Evolutionary conservation across 164 flowering plant species (phyloP), one percentile per base, ranked within the genome.

Genomic region (Stephania cephalantha): DNA sequence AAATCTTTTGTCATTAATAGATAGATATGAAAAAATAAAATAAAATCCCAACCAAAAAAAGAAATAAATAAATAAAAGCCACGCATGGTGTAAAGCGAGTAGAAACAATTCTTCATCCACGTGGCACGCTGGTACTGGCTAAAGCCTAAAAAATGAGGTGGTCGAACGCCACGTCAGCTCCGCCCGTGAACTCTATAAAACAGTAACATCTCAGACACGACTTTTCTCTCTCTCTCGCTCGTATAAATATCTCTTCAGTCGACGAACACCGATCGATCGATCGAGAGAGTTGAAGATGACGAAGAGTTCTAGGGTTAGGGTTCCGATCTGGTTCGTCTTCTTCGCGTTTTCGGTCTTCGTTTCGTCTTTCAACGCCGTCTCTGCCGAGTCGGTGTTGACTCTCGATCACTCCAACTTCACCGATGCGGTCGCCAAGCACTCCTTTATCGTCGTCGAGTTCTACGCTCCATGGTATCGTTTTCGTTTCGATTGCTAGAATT

Each of bases 381-480:
- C 74, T 5, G 82, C 84, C 12, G 80, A 90, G 82, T 85, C 71
- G 68, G 98, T 94, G 5, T 77, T 92, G 66, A 90, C 96, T n/a
- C 79, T 94, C 44, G 96, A 92, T 78, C 81, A 83, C 74, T 81
- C 92, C 46, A 94, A 94, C 82, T 92, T 94, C 87, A 55, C 87
- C 18, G 96, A 92, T 7, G 82, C 84, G 11, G 81, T 92, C 71
- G 65, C 76, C 76, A 91, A 90, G 76, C 86, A 89, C 70, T 73
- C 84, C 7, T 92, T 94, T 86, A 74, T 92, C 84, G 98, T 94
- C 80, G 96, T 94, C 61, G 98, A 94, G 79, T 94, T 94, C 82
- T 94, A 92, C 84, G 97, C 98, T 73, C 98, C 98, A 8, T 91
- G 98, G 98, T 94, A 88, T 55, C 7, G 64, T 31, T 64, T 66